Percentiles rank a stretch among this genome's conserved stretches.
These are phyloP conservation scores for Pyrenochaeta sp. DNA, from an alignment of 2,329 filamentous ascomycete species.

Conservation along the genomic window DNA sequence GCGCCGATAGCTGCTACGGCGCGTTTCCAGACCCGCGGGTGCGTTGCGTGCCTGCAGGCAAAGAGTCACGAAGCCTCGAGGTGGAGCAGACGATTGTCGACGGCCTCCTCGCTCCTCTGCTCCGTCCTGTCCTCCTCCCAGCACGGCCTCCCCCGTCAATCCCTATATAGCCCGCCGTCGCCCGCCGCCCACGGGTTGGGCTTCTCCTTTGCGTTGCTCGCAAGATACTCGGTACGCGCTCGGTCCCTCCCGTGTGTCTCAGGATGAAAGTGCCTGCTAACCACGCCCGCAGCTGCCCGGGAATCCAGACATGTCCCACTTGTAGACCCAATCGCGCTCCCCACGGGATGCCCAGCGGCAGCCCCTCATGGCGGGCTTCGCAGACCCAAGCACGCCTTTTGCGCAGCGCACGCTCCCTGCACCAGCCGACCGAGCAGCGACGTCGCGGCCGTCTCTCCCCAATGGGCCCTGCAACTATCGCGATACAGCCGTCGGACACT, in stretches of 20 bases:
- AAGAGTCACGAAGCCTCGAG: constrained; percentile 44
- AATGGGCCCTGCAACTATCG: constrained; percentile 62
- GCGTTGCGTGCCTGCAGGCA: constrained; percentile 26
- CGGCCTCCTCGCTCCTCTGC: constrained; percentile 32
- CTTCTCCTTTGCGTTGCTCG: constrained; percentile 28
- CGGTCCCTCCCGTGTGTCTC: no score
- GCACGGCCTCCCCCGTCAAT: constrained; percentile 16
- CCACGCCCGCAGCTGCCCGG: no score
- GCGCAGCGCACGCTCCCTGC: constrained; percentile 25
- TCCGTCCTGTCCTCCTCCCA: constrained; percentile 24
- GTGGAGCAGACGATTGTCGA: constrained; percentile 21
- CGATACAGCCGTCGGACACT: constrained; percentile 56
- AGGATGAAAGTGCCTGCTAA: no score
- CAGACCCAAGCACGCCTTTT: constrained; percentile 30
- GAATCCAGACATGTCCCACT: constrained; percentile 36
- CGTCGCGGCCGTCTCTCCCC: constrained; percentile 51
- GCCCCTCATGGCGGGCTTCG: constrained; percentile 46
- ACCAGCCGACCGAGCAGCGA: constrained; percentile 17
- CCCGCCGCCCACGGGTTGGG: constrained; percentile 16
- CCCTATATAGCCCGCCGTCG: constrained; percentile 23
- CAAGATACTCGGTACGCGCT: constrained; percentile 40
- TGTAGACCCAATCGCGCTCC: constrained; percentile 35
- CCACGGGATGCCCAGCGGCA: constrained; percentile 41
- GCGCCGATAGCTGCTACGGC: constrained; percentile 12
- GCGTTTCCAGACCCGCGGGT: constrained; percentile 30